phyloP scores from a whole-genome alignment of 768 basidiomycete genomes.

The Cystobasidium tubakii region DNA sequence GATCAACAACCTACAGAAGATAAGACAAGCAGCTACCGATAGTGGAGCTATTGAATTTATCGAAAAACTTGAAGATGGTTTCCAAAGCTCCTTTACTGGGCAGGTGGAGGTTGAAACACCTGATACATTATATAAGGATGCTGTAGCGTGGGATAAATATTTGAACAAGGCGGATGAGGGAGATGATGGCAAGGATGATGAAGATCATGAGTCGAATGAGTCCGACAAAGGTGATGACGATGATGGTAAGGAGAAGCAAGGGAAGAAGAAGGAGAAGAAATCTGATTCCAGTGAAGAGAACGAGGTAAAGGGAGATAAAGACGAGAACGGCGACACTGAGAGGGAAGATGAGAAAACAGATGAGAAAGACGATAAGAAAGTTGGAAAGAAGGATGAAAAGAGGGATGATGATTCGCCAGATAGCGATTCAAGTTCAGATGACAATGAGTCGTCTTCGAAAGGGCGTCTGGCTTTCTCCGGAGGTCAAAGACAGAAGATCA shows the following conservation, averaged over 20 bases:
- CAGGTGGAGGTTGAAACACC: slow-evolving; percentile 4
- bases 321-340: not conserved
- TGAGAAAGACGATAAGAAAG: no score
- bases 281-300: not conserved
- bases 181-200: slow-evolving; percentile 13
- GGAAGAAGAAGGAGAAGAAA: slow-evolving; percentile 24
- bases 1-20: slow-evolving; percentile 11
- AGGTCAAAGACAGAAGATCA: slow-evolving; percentile 22
- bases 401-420: slow-evolving; percentile 3
- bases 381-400: slow-evolving; percentile 4
- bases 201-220: slow-evolving; percentile 10
- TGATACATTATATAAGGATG: slow-evolving; percentile 21
- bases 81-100: slow-evolving; percentile 20
- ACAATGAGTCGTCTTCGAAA: not conserved
- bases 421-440: not conserved
- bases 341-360: no score
- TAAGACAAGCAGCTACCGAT: slow-evolving; percentile 18
- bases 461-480: slow-evolving; percentile 32
- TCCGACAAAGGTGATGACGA: not conserved
- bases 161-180: slow-evolving; percentile 13
- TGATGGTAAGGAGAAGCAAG: not conserved
- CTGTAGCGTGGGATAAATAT: slow-evolving; percentile 15
- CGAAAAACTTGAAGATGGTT: slow-evolving; percentile 32
- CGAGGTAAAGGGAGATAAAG: not conserved
- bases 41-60: slow-evolving; percentile 32